phyloP scores from a whole-genome alignment of 768 basidiomycete species.

The Sutorius australiensis region DNA sequence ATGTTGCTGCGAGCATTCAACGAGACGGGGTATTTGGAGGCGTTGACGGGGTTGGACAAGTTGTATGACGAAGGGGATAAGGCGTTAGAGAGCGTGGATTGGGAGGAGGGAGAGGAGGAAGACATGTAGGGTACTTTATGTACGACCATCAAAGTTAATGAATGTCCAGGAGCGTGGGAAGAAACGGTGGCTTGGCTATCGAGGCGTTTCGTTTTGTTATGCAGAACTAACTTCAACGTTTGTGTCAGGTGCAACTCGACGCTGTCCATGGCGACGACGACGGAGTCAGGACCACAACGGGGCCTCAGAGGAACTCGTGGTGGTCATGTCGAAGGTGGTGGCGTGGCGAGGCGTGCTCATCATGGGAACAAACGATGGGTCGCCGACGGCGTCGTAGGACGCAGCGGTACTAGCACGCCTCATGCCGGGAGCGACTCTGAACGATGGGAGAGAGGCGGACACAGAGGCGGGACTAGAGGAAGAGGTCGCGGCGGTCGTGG shows the following conservation, averaged over 20 bases:
- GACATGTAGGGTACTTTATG: not conserved
- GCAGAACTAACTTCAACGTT: not conserved
- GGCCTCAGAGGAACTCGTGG: slow-evolving; percentile 19
- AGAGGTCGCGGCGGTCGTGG: slow-evolving; percentile 36
- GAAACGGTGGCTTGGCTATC: no score
- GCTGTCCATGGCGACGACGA: slow-evolving; percentile 20
- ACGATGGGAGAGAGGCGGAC: slow-evolving; percentile 61
- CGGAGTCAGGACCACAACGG: slow-evolving; percentile 24
- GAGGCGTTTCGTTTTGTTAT: not conserved
- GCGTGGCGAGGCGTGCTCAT: slow-evolving; percentile 26
- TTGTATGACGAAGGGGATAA: slow-evolving; percentile 73
- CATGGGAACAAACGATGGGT: slow-evolving; percentile 63
- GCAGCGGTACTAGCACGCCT: slow-evolving; percentile 34
- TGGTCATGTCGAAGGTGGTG: slow-evolving; percentile 19
- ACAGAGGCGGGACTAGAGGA: slow-evolving; percentile 48
- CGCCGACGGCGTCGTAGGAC: slow-evolving; percentile 35
- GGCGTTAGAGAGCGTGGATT: slow-evolving; percentile 66
- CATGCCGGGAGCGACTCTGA: slow-evolving; percentile 43
- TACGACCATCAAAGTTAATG: no score
- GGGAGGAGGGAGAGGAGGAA: slow-evolving; percentile 49
- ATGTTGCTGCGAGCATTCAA: slow-evolving; percentile 83
- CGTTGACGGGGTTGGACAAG: slow-evolving; percentile 73
- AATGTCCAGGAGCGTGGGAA: no score
- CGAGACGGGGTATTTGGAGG: slow-evolving; percentile 70
- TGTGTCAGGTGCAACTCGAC: slow-evolving; percentile 4